Evolutionary conservation across 306 rosid species (phyloP), one percentile per base, ranked within the genome.

Genomic region (Prunus persica): DNA sequence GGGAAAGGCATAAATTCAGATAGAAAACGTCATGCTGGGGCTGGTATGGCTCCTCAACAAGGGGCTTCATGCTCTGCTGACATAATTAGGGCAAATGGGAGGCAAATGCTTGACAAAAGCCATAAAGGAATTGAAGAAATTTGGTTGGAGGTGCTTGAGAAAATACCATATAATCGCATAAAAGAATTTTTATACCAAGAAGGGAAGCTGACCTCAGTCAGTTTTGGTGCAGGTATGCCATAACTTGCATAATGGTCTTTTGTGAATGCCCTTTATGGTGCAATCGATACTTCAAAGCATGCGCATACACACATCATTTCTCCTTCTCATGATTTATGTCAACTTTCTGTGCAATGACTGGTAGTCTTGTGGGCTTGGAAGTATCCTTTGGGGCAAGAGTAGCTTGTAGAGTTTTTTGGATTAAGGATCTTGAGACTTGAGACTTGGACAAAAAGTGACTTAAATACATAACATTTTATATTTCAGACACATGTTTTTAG

Each of bases 101-200:
- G 79, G 82, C 90, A 85, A 74, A 72, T 32, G 72, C 80, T 78
- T 77, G 84, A 86, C 73, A 87, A 78, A 79, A 73, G 64, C 83
- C 82, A 54, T 41, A 84, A 67, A 80, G 90, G 80, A 78, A 91
- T 88, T 63, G 91, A 89, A 80, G 96, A 92, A 76, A 93, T 96
- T 81, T 96, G 99, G 99, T 82, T 82, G 80, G 96, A 91, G 87
- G 93, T 91, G 84, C 89, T 96, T 72, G 88, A 90, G 64, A 88
- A 89, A 76, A 88, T 96, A 81, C 89, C 86, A 68, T 85, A 79
- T 65, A 76, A 83, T 81, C 91, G 93, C 16, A 57, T 89, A 55
- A 96, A 82, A 82, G 93, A 92, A 78, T 96, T 92, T 84, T 76
- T 96, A 80, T 78, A 84, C 69, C 89, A 84, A 82, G 97, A 93